Evolutionary conservation across 371 early-diverging fungal species (phyloP).

Genomic region (Mucor plumbeus): DNA sequence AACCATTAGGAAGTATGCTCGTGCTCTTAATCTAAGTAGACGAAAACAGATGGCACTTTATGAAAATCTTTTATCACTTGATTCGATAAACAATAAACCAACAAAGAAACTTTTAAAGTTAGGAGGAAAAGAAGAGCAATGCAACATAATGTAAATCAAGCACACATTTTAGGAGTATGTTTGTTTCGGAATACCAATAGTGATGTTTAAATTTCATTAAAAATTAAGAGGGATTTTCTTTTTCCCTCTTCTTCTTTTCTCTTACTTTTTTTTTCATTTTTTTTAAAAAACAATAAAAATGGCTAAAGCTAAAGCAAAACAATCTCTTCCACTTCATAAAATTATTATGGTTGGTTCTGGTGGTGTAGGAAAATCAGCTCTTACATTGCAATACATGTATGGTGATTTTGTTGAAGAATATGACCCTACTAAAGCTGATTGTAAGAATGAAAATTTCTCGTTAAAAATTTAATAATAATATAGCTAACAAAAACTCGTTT

Average conservation of each 20-base stretch:
- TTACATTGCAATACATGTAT: constrained; percentile 92
- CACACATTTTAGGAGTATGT: not conserved
- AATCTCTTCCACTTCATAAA: constrained; percentile 80
- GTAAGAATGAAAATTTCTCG: constrained; percentile 30
- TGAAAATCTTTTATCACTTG: constrained; percentile 41
- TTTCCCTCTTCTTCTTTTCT: constrained; percentile 8
- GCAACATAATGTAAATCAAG: constrained; percentile 11
- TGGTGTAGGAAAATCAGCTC: constrained; percentile 93
- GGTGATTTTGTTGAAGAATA: constrained; percentile 95
- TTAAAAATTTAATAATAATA: not conserved
- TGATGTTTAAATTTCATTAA: not conserved
- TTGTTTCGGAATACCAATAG: not conserved
- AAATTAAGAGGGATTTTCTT: not conserved
- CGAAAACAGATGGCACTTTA: constrained; percentile 43
- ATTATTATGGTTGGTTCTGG: constrained; percentile 94
- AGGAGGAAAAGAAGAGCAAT: constrained; percentile 21
- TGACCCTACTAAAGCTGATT: constrained; percentile 96
- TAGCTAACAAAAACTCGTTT: not conserved
- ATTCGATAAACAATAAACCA: constrained; percentile 7
- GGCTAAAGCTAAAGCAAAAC: constrained; percentile 56
- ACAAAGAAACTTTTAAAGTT: not conserved
- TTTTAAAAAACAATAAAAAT: constrained; percentile 13
- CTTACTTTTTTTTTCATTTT: constrained; percentile 13
- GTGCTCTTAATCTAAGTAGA: constrained; percentile 37
- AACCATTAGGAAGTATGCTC: constrained; percentile 40